phyloP scores from a whole-genome alignment of 805 yeast genomes.

The Millerago galiae region DNA sequence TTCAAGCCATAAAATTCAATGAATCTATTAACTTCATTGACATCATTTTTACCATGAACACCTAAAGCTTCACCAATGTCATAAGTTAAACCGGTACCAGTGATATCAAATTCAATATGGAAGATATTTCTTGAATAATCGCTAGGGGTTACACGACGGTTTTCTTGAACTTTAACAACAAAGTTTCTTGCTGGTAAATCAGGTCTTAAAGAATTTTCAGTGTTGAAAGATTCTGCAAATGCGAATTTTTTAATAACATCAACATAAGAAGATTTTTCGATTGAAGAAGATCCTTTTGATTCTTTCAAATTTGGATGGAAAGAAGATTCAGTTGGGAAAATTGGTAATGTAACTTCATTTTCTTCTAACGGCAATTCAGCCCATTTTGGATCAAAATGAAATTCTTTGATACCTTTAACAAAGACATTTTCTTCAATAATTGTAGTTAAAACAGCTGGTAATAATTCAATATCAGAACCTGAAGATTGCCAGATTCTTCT shows the following conservation, averaged over 20 bases:
- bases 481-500: conserved; percentile 75
- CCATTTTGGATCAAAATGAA: conserved; percentile 25
- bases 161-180: conserved; percentile 84
- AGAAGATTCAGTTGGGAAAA: conserved; percentile 56
- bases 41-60: conserved; percentile 81
- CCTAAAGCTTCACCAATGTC: conserved; percentile 97
- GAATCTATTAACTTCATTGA: conserved; percentile 59
- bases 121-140: conserved; percentile 92
- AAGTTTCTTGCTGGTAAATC: conserved; percentile 82
- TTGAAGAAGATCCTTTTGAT: conserved; percentile 31
- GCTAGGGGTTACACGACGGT: conserved; percentile 82
- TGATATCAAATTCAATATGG: conserved; percentile 89
- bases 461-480: conserved; percentile 74
- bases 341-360: conserved; percentile 38
- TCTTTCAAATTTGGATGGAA: conserved; percentile 57
- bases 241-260: conserved; percentile 65
- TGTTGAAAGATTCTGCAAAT: conserved; percentile 73
- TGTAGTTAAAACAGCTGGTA: conserved; percentile 64
- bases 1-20: conserved; percentile 65
- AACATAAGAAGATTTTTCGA: conserved; percentile 34
- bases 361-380: conserved; percentile 25
- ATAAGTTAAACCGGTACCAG: conserved; percentile 86
- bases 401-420: conserved; percentile 35
- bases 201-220: conserved; percentile 63
- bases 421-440: conserved; percentile 50